These are phyloP conservation scores for Hortiboletus campestris DNA, from an alignment of 768 basidiomycete species.

Conservation along the genomic window DNA sequence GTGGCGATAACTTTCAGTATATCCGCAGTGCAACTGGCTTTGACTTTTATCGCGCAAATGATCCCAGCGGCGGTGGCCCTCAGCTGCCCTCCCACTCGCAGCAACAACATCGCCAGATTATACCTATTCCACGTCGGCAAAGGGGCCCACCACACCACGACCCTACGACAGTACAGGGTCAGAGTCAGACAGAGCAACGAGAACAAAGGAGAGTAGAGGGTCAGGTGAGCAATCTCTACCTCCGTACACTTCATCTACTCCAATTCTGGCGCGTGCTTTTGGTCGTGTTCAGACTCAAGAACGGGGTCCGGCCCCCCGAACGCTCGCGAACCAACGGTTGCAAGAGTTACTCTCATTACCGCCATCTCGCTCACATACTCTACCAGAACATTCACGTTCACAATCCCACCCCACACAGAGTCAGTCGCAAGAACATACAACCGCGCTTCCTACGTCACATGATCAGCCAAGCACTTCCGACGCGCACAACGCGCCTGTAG, in stretches of 20 bases:
- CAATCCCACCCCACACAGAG: background rate
- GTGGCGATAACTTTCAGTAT: background rate
- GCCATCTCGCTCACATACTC: background rate
- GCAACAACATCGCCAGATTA: constrained; percentile 12
- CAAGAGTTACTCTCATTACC: constrained; percentile 23
- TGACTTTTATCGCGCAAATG: background rate
- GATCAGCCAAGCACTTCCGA: background rate
- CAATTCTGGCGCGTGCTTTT: background rate
- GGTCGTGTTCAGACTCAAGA: background rate
- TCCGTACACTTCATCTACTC: too few species aligned
- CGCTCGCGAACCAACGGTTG: constrained; percentile 20
- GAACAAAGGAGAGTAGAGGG: constrained; percentile 3
- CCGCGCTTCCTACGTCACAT: background rate
- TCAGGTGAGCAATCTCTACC: constrained; percentile 1
- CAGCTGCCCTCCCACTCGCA: background rate
- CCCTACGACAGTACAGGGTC: background rate
- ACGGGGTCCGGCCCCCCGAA: constrained; percentile 1
- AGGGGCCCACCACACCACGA: background rate
- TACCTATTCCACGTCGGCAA: constrained; percentile 11
- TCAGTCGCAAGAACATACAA: background rate
- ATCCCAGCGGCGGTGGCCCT: background rate
- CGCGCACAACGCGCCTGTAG: background rate
- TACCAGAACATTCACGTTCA: background rate
- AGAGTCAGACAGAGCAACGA: background rate
- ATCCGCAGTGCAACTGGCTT: background rate